Percentiles rank a stretch among this genome's conserved stretches.
Conservation (phyloP, 192 early-diverging fungal genomes). For the Jimgerdemannia flammicorona region DNA sequence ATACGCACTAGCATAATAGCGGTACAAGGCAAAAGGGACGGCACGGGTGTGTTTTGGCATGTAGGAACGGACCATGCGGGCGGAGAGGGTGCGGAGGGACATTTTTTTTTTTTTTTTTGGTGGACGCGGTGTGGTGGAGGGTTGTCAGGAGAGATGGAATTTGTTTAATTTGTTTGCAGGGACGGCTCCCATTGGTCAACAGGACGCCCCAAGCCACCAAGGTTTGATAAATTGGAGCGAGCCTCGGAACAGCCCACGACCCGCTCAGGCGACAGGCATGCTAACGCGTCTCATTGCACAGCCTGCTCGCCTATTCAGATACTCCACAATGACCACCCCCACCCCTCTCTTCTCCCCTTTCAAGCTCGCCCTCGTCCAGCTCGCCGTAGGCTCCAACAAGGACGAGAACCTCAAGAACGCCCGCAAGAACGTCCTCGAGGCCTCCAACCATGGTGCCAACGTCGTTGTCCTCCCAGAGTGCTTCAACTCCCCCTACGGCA, state of each 20-base stretch:
- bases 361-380: conserved; percentile 76
- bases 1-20: not conserved
- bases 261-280: no score
- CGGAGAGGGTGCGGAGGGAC: not conserved
- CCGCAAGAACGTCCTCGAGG: conserved; percentile 76
- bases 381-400: conserved; percentile 74
- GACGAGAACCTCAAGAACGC: conserved; percentile 76
- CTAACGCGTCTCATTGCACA: no score
- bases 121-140: no score
- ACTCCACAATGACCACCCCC: not conserved
- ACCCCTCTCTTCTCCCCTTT: conserved; percentile 29
- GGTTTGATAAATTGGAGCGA: no score
- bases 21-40: not conserved
- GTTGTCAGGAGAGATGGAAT: not conserved
- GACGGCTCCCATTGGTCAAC: not conserved
- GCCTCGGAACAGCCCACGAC: no score
- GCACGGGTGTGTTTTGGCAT: not conserved
- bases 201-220: not conserved
- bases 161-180: not conserved
- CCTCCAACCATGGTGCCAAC: conserved; percentile 75
- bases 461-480: conserved; percentile 96
- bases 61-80: not conserved
- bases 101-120: not conserved
- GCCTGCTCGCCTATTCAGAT: no score
- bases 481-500: conserved; percentile 99